phyloP scores from a whole-genome alignment of 2,329 filamentous ascomycete genomes.

The Colletotrichum sp. region DNA sequence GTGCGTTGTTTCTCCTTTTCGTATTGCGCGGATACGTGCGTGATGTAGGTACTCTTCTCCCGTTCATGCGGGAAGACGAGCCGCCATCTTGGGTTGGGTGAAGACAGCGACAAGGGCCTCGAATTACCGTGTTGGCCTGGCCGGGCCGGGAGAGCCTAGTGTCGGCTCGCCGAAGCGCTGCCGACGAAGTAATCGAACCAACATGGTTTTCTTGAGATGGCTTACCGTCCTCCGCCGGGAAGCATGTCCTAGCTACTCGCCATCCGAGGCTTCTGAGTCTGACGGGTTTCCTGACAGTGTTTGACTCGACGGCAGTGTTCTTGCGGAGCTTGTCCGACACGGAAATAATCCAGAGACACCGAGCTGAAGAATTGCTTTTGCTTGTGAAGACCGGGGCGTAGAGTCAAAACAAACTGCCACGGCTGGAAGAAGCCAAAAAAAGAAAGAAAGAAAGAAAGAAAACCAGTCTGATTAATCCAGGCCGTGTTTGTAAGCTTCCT shows the following conservation, averaged over 20 bases:
- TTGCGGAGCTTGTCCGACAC: neutral
- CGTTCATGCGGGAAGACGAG: neutral
- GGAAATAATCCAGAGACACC: neutral
- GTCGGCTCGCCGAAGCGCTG: neutral
- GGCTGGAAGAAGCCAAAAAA: neutral
- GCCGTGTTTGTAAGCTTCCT: neutral
- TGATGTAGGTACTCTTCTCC: neutral
- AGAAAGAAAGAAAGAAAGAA: neutral
- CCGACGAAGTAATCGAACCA: neutral
- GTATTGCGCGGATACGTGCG: neutral
- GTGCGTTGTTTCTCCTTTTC: neutral
- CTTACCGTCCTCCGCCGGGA: neutral
- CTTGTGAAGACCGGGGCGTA: neutral
- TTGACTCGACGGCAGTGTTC: neutral
- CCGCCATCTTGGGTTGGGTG: neutral
- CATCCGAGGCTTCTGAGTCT: neutral
- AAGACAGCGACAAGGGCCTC: neutral
- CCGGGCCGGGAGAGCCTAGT: neutral
- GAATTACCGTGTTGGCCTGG: neutral
- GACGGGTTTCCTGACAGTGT: neutral
- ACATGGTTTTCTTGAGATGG: neutral
- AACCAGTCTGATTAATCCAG: neutral
- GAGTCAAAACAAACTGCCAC: neutral
- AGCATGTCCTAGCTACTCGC: neutral
- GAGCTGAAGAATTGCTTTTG: neutral